A percentile compares a stretch with the other conserved stretches of the same genome.
These are phyloP conservation scores for Neohortaea acidophila DNA, from an alignment of 495 filamentous ascomycete genomes.

Conservation along the genomic window DNA sequence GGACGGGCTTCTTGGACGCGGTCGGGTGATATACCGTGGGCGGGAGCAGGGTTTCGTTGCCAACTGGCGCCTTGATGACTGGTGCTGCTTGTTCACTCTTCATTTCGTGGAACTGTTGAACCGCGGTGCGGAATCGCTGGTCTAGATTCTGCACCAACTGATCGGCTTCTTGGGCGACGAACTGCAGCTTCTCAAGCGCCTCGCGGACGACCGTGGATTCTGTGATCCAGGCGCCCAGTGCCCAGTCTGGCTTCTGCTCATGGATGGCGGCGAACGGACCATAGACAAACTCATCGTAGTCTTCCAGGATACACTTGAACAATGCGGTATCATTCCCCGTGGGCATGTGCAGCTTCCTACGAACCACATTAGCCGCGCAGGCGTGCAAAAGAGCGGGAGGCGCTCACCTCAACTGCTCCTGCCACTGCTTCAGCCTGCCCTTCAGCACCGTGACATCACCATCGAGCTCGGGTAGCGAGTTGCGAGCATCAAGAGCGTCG, in stretches of 20 bases:
- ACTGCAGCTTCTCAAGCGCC: background rate
- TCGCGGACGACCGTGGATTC: slow-evolving; percentile 3
- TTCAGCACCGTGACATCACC: background rate
- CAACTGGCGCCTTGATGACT: background rate
- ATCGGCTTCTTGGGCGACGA: background rate
- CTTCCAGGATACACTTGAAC: background rate
- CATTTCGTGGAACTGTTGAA: background rate
- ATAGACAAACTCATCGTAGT: slow-evolving; percentile 7
- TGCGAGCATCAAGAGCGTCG: background rate
- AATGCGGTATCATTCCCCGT: slow-evolving; percentile 8
- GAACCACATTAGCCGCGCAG: background rate
- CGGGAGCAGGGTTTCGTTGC: background rate
- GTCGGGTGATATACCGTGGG: background rate
- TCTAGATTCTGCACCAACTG: background rate
- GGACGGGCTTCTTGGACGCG: too few species aligned
- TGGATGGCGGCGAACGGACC: slow-evolving; percentile 1
- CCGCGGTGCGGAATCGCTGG: background rate
- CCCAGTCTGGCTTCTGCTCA: background rate
- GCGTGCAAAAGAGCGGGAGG: background rate
- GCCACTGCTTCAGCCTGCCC: background rate
- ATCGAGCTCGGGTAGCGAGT: slow-evolving; percentile 1
- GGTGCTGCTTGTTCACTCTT: background rate
- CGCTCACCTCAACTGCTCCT: slow-evolving; percentile 2
- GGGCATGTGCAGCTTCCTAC: slow-evolving; percentile 10
- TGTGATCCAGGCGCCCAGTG: background rate